phyloP scores from a whole-genome alignment of 805 yeast species.

The Metschnikowia lachancei region DNA sequence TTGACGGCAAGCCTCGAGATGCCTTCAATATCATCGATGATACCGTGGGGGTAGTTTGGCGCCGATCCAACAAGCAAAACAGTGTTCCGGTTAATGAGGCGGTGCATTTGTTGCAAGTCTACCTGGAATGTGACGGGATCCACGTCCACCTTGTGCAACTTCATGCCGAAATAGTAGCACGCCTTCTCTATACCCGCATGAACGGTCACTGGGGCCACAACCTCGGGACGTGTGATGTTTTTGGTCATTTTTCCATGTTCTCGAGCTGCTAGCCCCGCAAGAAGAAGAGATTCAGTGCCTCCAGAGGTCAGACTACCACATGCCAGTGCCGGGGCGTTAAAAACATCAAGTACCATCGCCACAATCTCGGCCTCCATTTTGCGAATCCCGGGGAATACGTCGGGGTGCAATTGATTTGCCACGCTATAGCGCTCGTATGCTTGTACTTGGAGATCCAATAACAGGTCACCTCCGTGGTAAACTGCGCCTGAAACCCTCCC shows the following conservation, averaged over 20 bases:
- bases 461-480: constrained; percentile 88
- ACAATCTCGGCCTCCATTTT: constrained; percentile 97
- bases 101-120: constrained; percentile 57
- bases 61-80: constrained; percentile 88
- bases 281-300: constrained; percentile 88
- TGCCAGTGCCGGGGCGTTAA: constrained; percentile 64
- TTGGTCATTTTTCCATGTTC: constrained; percentile 59
- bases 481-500: constrained; percentile 95
- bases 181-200: constrained; percentile 98
- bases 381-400: constrained; percentile 92
- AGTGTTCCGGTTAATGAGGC: constrained; percentile 73
- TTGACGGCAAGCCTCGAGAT: constrained; percentile 63
- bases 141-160: constrained; percentile 73
- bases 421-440: constrained; percentile 78
- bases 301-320: constrained; percentile 87
- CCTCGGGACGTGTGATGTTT: constrained; percentile 72
- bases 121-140: constrained; percentile 68
- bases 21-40: constrained; percentile 81
- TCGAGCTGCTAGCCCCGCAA: constrained; percentile 87
- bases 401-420: constrained; percentile 95
- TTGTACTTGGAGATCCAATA: constrained; percentile 67
- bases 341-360: constrained; percentile 78
- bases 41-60: constrained; percentile 96
- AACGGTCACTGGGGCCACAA: constrained; percentile 82
- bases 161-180: constrained; percentile 84